phyloP scores from a whole-genome alignment of 2,329 filamentous ascomycete species.

The Thermochaetoides dissita region DNA sequence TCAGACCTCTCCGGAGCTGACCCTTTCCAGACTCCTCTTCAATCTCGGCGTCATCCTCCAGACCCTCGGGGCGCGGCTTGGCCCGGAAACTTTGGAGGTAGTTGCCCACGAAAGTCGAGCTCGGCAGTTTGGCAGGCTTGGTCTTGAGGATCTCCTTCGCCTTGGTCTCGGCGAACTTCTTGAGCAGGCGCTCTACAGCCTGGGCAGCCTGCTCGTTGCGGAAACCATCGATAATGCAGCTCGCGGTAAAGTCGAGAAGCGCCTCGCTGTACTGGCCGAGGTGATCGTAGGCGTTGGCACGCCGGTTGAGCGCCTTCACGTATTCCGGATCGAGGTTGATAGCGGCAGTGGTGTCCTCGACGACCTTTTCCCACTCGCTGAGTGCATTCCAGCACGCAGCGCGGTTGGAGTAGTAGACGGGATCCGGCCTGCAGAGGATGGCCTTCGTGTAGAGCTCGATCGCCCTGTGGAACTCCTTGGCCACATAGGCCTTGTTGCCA shows the following conservation, averaged over 20 bases:
- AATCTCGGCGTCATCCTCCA: constrained; percentile 71
- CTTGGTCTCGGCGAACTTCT: constrained; percentile 93
- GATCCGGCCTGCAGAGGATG: constrained; percentile 91
- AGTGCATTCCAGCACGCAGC: constrained; percentile 94
- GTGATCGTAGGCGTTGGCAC: constrained; percentile 93
- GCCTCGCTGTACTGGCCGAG: constrained; percentile 83
- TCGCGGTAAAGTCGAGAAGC: constrained; percentile 92
- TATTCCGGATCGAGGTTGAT: constrained; percentile 90
- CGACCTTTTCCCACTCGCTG: constrained; percentile 85
- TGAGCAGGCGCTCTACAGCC: constrained; percentile 81
- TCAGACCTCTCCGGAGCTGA: constrained; percentile 70
- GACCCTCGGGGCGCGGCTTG: constrained; percentile 61
- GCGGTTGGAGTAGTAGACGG: constrained; percentile 97
- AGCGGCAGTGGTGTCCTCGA: constrained; percentile 91
- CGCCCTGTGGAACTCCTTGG: constrained; percentile 83
- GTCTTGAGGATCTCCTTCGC: constrained; percentile 79
- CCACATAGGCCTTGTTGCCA: constrained; percentile 90
- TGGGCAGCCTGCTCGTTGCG: constrained; percentile 79
- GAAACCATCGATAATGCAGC: constrained; percentile 97
- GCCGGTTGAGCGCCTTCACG: constrained; percentile 91
- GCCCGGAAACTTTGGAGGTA: constrained; percentile 96
- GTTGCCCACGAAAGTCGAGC: constrained; percentile 93
- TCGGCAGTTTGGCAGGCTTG: constrained; percentile 77
- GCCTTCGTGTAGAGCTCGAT: constrained; percentile 94
- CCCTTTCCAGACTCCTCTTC: constrained; percentile 67